Base-by-base conservation (phyloP, 1,139 yeast species). In the Yamadazyma dushanensis region DNA sequence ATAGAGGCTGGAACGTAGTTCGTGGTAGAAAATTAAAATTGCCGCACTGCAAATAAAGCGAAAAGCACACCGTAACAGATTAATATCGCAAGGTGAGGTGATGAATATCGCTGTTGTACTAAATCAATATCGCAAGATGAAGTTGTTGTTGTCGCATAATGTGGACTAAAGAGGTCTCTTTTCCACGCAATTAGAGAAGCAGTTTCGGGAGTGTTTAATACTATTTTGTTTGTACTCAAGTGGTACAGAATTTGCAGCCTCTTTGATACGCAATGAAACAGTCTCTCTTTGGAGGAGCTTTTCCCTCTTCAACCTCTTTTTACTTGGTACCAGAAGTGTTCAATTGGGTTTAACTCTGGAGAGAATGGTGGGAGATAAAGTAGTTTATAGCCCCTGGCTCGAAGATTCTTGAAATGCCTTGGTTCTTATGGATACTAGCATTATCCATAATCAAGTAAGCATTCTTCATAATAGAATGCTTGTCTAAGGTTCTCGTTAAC, bases 291-390 rank as follows among this genome's bases (percentile, higher is more conserved):
- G 24, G 7, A 36, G 22, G 15, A 40, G 37, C 27, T 39, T 41
- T 5, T 21, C 9, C 24, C 46, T 39, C 28, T 40, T 42, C 24
- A 43, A 34, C 16, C 20, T 41, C 14, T 29, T 32, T 15, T 32
- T 38, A 41, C 38, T 9, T 35, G 43, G 22, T 29, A 32, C 44
- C 45, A 39, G 19, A 41, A 37, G 14, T 41, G 45, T 17, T 40
- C 44, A 32, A 35, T 38, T 26, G 35, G 41, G 16, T 24, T 24
- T 4, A 24, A 5, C 16, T 24, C 26, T 14, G 26, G 26, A 4
- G 45, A 44, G 20, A 39, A 37, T 29, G 43, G 44, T 4, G 42
- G 47, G 9, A 39, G 20, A 32, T 36, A 32, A 21, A 38, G 34
- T 4, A 44, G 21, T 22, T 41, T 40, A 27, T 44, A 41, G 3